phyloP scores from a whole-genome alignment of 2,329 filamentous ascomycete species.

The Samsoniella hepiali region DNA sequence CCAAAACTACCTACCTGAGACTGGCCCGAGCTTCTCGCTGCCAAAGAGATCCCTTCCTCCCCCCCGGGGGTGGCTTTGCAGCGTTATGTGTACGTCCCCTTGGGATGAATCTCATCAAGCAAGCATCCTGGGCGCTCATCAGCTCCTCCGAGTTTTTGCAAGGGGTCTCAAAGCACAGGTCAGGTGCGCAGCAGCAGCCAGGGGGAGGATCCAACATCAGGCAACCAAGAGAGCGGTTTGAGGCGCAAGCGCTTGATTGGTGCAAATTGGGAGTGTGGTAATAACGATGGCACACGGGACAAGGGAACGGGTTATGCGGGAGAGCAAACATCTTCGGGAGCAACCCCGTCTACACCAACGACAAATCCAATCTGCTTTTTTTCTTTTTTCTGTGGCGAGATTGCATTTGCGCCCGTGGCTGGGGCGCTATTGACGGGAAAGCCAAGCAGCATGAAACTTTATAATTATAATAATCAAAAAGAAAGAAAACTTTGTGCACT shows the following conservation, averaged over 20 bases:
- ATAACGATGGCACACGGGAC: neutral
- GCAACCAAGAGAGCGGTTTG: neutral
- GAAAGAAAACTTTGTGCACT: neutral
- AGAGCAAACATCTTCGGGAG: neutral
- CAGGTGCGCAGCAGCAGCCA: neutral
- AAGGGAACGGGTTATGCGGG: too few relatives aligned
- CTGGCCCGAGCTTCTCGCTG: neutral
- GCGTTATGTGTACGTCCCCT: neutral
- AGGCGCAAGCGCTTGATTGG: neutral
- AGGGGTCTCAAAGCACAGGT: neutral
- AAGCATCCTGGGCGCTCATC: conserved; percentile 5
- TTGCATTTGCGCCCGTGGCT: neutral
- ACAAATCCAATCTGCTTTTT: too few relatives aligned
- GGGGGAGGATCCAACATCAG: neutral
- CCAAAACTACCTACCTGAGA: neutral
- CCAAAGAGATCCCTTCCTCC: neutral
- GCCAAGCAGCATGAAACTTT: neutral
- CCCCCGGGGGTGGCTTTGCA: too few relatives aligned
- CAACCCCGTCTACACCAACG: too few relatives aligned
- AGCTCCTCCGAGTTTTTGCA: neutral
- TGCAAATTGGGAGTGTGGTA: neutral
- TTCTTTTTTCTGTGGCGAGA: neutral
- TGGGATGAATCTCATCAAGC: conserved; percentile 5
- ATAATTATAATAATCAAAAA: neutral
- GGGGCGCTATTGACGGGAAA: neutral